Evolutionary conservation across 2,329 filamentous ascomycete species (phyloP).

Genomic region (Scytalidium sp.): DNA sequence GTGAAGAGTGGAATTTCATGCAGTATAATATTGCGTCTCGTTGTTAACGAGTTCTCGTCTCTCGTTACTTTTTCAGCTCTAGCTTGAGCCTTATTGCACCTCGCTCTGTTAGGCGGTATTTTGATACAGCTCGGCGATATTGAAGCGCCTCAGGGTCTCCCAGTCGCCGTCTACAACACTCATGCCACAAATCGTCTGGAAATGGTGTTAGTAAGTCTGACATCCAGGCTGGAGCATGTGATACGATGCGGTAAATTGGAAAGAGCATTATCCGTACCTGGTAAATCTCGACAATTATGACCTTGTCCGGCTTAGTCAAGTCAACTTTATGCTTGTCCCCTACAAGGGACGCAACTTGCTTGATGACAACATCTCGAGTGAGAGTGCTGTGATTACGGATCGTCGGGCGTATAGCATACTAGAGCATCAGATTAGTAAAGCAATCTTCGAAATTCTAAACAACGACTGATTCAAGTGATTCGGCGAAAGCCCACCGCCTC

Average conservation of each 20-base stretch:
- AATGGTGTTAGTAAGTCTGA: constrained; percentile 12
- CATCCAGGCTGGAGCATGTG: constrained; percentile 2
- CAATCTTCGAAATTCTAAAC: constrained; percentile 8
- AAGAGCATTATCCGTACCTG: constrained; percentile 51
- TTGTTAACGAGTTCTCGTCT: constrained; percentile 16
- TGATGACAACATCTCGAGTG: constrained; percentile 67
- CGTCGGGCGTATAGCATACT: constrained; percentile 85
- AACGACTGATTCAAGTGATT: constrained; percentile 9
- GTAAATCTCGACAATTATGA: constrained; percentile 78
- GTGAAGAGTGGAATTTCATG: neutral
- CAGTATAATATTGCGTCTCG: neutral
- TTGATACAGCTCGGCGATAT: constrained; percentile 70
- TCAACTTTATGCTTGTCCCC: constrained; percentile 71
- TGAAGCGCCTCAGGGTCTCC: constrained; percentile 73
- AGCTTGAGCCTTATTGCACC: constrained; percentile 11
- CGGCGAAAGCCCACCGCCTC: too few relatives aligned
- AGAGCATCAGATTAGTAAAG: constrained; percentile 6
- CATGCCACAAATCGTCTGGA: constrained; percentile 71
- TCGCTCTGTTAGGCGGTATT: constrained; percentile 10
- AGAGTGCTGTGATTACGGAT: constrained; percentile 71
- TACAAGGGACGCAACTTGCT: constrained; percentile 60
- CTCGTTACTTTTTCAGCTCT: constrained; percentile 18
- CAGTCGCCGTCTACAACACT: constrained; percentile 71
- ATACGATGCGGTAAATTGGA: constrained; percentile 11
- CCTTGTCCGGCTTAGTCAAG: constrained; percentile 72